Percentiles rank a stretch among this genome's conserved stretches.
phyloP scores from a whole-genome alignment of 192 early-diverging fungal species.

The Cladochytrium replicatum region DNA sequence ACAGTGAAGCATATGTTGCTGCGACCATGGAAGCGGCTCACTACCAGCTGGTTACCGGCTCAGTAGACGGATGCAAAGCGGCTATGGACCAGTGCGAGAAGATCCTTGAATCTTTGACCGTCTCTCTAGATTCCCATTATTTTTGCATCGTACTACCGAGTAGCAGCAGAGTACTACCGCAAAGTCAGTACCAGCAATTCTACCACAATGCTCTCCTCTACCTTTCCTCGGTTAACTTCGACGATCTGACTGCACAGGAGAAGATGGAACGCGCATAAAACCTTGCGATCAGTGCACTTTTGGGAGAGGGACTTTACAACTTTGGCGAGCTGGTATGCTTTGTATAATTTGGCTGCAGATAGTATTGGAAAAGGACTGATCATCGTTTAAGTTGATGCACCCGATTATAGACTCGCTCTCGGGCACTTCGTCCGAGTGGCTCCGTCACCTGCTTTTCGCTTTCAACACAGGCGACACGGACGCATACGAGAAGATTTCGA shows the following conservation, averaged over 20 bases:
- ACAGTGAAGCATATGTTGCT: slow-evolving; percentile 73
- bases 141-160: slow-evolving; percentile 89
- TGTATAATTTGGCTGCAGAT: too few species aligned
- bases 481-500: slow-evolving; percentile 68
- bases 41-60: slow-evolving; percentile 64
- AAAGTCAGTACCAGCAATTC: slow-evolving; percentile 83
- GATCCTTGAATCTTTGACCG: slow-evolving; percentile 61
- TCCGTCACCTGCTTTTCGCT: slow-evolving; percentile 68
- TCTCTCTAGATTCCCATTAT: slow-evolving; percentile 75
- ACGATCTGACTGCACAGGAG: slow-evolving; percentile 67
- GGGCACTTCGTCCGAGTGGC: slow-evolving; percentile 75
- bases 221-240: slow-evolving; percentile 80
- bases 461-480: slow-evolving; percentile 94
- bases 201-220: slow-evolving; percentile 92
- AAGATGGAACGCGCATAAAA: slow-evolving; percentile 83
- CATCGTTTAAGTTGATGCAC: slow-evolving; percentile 67
- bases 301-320: slow-evolving; percentile 96
- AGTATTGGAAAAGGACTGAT: too few species aligned
- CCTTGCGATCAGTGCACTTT: slow-evolving; percentile 76
- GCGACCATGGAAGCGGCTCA: slow-evolving; percentile 81
- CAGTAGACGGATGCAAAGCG: slow-evolving; percentile 74
- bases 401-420: slow-evolving; percentile 70
- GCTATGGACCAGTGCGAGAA: slow-evolving; percentile 80
- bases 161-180: slow-evolving; percentile 93
- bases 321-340: slow-evolving; percentile 88